phyloP scores from a whole-genome alignment of 352 stramenopile genomes.

The Phytophthora multivora region DNA sequence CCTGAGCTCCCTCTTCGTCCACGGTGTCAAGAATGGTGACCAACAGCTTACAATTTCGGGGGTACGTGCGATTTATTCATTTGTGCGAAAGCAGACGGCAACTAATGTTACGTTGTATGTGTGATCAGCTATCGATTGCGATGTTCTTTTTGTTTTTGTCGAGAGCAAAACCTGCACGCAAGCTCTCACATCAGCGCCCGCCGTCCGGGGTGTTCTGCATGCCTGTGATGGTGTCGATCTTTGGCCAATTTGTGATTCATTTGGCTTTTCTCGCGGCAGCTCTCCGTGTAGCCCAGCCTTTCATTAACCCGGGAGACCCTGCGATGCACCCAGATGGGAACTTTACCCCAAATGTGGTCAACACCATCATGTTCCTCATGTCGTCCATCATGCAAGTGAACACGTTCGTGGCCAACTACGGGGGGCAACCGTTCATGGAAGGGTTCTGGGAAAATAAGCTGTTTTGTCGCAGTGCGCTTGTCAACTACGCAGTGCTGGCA shows the following conservation, averaged over 20 bases:
- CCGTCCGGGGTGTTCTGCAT: slow-evolving; percentile 95
- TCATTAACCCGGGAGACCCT: slow-evolving; percentile 83
- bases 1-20: slow-evolving; percentile 96
- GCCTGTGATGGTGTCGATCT: slow-evolving; percentile 93
- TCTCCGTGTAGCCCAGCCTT: slow-evolving; percentile 89
- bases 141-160: slow-evolving; percentile 58
- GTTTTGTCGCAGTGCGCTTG: slow-evolving; percentile 88
- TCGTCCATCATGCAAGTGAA: slow-evolving; percentile 94
- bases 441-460: slow-evolving; percentile 95
- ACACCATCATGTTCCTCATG: slow-evolving; percentile 98
- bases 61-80: slow-evolving; percentile 21
- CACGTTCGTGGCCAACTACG: slow-evolving; percentile 98
- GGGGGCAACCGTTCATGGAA: slow-evolving; percentile 98
- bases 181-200: slow-evolving; percentile 93
- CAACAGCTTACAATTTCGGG: slow-evolving; percentile 87
- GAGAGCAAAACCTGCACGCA: slow-evolving; percentile 93
- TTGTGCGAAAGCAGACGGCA: slow-evolving; percentile 64
- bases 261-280: slow-evolving; percentile 92
- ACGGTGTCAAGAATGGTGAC: slow-evolving; percentile 99
- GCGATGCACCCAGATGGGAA: slow-evolving; percentile 82
- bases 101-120: slow-evolving; percentile 32
- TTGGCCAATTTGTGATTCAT: slow-evolving; percentile 97
- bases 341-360: slow-evolving; percentile 98
- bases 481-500: slow-evolving; percentile 84
- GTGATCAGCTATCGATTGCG: slow-evolving; percentile 74